Percentiles rank a stretch among this genome's conserved stretches.
Evolutionary conservation across 257 asterid genomes (phyloP).

Genomic region (Sherardia arvensis): DNA sequence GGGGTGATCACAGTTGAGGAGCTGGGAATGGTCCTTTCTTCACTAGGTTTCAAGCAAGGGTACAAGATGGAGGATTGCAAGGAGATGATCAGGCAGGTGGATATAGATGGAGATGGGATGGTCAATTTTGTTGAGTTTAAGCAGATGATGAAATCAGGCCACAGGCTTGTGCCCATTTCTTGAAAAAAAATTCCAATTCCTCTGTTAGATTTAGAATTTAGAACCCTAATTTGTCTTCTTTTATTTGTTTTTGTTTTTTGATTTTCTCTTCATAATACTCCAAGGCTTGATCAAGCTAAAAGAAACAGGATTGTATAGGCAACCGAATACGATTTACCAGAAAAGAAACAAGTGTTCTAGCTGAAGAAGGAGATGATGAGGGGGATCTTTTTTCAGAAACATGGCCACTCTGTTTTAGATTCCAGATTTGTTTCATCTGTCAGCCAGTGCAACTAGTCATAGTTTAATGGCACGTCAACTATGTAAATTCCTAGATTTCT

Average conservation of each 20-base stretch:
- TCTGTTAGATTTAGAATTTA: not conserved
- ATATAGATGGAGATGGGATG: conserved; percentile 88
- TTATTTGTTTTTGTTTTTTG: not conserved
- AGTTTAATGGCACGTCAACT: not conserved
- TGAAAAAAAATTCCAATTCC: conserved; percentile 6
- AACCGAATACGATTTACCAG: not conserved
- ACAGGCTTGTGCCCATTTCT: conserved; percentile 31
- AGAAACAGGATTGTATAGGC: conserved; percentile 7
- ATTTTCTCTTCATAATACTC: not conserved
- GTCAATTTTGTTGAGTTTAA: conserved; percentile 68
- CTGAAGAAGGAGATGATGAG: not conserved
- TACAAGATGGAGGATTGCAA: conserved; percentile 50
- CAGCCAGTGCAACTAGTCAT: not conserved
- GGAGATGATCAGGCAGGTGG: conserved; percentile 74
- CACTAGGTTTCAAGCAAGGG: conserved; percentile 60
- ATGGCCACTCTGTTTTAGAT: not conserved
- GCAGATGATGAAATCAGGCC: conserved; percentile 62
- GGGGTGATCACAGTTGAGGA: conserved; percentile 69
- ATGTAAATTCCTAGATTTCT: conserved; percentile 7
- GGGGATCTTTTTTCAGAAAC: not conserved
- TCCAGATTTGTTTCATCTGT: not conserved
- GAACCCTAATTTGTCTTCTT: not conserved
- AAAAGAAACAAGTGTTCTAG: not conserved
- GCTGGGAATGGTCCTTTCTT: conserved; percentile 52
- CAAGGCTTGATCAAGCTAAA: not conserved